These are phyloP conservation scores for Tubosaeta sp. DNA, from an alignment of 768 basidiomycete genomes.

Conservation along the genomic window DNA sequence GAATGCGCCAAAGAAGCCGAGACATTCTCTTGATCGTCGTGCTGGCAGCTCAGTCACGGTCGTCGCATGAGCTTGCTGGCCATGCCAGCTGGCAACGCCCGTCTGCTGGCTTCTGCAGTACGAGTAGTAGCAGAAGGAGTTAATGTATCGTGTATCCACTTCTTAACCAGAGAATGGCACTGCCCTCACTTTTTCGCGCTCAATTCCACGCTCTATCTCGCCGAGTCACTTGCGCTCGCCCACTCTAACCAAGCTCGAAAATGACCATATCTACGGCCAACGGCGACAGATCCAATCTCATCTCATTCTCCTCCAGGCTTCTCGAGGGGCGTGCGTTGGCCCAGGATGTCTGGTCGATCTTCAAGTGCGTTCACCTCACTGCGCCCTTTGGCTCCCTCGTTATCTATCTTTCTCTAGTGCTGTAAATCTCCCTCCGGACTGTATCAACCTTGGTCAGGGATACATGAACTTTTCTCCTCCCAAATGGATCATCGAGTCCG, in stretches of 20 bases:
- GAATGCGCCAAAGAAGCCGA: not conserved
- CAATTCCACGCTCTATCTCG: not conserved
- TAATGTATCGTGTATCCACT: too few species aligned
- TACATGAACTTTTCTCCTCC: slow-evolving; percentile 95
- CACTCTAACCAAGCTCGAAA: not conserved
- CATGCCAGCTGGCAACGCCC: too few species aligned
- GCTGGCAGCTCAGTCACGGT: too few species aligned
- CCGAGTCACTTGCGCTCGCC: not conserved
- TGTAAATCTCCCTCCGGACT: slow-evolving; percentile 83
- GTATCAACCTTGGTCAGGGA: slow-evolving; percentile 92
- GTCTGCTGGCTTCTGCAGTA: too few species aligned
- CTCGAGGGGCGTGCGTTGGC: slow-evolving; percentile 71
- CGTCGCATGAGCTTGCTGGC: not conserved
- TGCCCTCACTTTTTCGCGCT: not conserved
- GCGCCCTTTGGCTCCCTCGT: slow-evolving; percentile 1
- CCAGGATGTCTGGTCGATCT: slow-evolving; percentile 89
- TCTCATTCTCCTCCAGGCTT: slow-evolving; percentile 70
- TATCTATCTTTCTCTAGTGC: slow-evolving; percentile 44
- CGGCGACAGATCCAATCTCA: slow-evolving; percentile 44
- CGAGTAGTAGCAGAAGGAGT: too few species aligned
- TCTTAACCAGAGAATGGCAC: not conserved
- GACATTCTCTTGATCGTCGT: too few species aligned
- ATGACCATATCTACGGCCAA: not conserved
- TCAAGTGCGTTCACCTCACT: slow-evolving; percentile 49
- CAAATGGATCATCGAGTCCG: slow-evolving; percentile 71